phyloP scores from a whole-genome alignment of 208 protist species.

The Leishmania martiniquensis region DNA sequence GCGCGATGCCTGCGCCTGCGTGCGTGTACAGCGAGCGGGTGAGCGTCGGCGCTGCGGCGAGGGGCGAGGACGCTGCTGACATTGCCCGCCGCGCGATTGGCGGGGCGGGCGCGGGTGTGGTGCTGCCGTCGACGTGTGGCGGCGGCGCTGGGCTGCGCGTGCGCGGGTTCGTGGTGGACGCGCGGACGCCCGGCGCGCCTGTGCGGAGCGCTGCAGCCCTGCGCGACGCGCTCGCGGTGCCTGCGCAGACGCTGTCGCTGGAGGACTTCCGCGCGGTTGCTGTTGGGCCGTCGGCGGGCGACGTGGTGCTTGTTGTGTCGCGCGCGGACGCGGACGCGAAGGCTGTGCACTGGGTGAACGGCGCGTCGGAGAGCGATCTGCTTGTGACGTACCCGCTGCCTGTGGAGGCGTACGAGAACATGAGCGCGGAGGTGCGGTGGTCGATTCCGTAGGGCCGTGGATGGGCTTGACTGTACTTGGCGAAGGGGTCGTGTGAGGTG shows the following conservation, averaged over 20 bases:
- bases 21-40: slow-evolving; percentile 26
- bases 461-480: too few species aligned
- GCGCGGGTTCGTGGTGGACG: slow-evolving; percentile 38
- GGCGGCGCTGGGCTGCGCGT: slow-evolving; percentile 25
- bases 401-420: slow-evolving; percentile 41
- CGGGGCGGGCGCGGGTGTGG: neutral
- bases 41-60: neutral
- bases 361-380: slow-evolving; percentile 52
- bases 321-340: slow-evolving; percentile 36
- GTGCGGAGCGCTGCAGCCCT: neutral
- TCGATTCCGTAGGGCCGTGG: slow-evolving; percentile 1
- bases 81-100: neutral
- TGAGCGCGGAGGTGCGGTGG: slow-evolving; percentile 35
- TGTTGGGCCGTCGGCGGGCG: slow-evolving; percentile 22
- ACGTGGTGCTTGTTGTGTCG: slow-evolving; percentile 36
- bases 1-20: slow-evolving; percentile 28
- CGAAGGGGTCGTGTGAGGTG: too few species aligned
- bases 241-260: slow-evolving; percentile 56
- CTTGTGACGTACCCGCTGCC: slow-evolving; percentile 54
- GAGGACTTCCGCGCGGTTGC: slow-evolving; percentile 51
- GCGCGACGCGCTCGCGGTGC: slow-evolving; percentile 30
- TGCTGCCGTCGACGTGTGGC: slow-evolving; percentile 26
- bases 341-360: slow-evolving; percentile 50
- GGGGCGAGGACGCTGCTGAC: neutral
- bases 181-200: slow-evolving; percentile 18